A percentile compares a stretch with the other conserved stretches of the same genome.
Evolutionary conservation across 192 early-diverging fungal species (phyloP).

Genomic region (Thamnidium elegans): DNA sequence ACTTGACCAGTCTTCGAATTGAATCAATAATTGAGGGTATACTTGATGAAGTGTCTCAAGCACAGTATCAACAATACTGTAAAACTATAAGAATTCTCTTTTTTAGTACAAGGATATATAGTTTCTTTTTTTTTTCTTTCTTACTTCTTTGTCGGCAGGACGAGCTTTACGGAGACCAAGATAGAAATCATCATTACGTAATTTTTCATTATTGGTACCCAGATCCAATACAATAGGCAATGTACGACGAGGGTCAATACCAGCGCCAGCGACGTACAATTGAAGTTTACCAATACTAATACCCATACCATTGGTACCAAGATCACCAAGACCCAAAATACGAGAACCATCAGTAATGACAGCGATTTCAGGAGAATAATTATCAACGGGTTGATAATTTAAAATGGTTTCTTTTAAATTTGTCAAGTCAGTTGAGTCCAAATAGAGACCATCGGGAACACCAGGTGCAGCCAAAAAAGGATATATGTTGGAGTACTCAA

Average conservation of each 20-base stretch:
- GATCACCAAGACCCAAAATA: conserved; percentile 93
- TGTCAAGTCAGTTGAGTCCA: conserved; percentile 70
- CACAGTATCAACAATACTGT: conserved; percentile 80
- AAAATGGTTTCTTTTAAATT: conserved; percentile 73
- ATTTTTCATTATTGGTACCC: conserved; percentile 85
- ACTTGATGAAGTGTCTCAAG: conserved; percentile 63
- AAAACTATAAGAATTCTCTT: conserved; percentile 47
- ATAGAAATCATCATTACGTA: conserved; percentile 86
- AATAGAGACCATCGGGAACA: conserved; percentile 80
- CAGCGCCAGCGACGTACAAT: conserved; percentile 83
- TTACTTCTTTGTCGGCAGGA: conserved; percentile 50
- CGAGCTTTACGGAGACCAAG: conserved; percentile 74
- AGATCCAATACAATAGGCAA: conserved; percentile 91
- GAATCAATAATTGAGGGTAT: conserved; percentile 84
- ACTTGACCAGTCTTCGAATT: conserved; percentile 96
- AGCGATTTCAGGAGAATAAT: conserved; percentile 71
- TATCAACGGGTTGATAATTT: conserved; percentile 57
- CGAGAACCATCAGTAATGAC: conserved; percentile 95
- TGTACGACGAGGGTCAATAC: conserved; percentile 81
- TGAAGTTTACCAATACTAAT: conserved; percentile 96
- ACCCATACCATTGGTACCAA: conserved; percentile 94
- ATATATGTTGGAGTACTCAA: conserved; percentile 87
- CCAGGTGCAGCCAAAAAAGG: conserved; percentile 78
- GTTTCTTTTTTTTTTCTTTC: background rate
- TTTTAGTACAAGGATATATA: too few species aligned